Base-by-base conservation (phyloP, 495 filamentous ascomycete species). In the Oidiodendron maius region DNA sequence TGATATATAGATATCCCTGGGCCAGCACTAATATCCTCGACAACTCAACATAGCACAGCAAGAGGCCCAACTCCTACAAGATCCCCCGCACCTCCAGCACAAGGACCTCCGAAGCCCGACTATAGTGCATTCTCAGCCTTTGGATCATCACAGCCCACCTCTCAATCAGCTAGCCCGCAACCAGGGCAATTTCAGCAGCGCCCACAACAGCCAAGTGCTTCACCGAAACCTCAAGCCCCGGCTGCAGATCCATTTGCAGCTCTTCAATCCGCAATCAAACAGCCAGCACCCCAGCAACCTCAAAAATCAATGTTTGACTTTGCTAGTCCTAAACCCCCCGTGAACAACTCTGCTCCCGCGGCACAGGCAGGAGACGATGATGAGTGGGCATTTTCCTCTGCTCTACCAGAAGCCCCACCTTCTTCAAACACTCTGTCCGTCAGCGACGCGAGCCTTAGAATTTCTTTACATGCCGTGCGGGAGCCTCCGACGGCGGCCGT, bases 321-420 rank as follows among this genome's bases (percentile, higher is more conserved):
- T 44, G 44, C 43, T 23, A 53, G 38, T 26, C 57, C 65, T 42
- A 52, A 57, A 15, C 53, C 64, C 10, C 39, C 55, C 21, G 26
- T 30, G 12, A 30, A 30, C 26, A 30, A 30, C 26, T 48, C 44
- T 50, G 62, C 66, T 25, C 46, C 58, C 21, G 51, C 66, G 41
- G 58, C 68, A 21, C 50, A 61, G 22, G 68, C 60, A 55, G 71
- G 82, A 44, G 78, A 82, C 23, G 84, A 88, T 17, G 93, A 98
- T 52, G 93, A 98, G 57, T 98, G 93, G 93, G 81, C 82, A 28
- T 98, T 97, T 59, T 75, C 87, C 6, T 96, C 93, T 3, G 86
- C 93, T 0, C 69, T 97, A 2, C 79, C 84, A 22, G 77, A 80
- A 41, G 50, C 63, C 1, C 59, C 66, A 10, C 60, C 65, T 9